A percentile compares a stretch with the other conserved stretches of the same genome.
Evolutionary conservation across 2,329 filamentous ascomycete genomes (phyloP).

Genomic region (Alternaria consortialis): DNA sequence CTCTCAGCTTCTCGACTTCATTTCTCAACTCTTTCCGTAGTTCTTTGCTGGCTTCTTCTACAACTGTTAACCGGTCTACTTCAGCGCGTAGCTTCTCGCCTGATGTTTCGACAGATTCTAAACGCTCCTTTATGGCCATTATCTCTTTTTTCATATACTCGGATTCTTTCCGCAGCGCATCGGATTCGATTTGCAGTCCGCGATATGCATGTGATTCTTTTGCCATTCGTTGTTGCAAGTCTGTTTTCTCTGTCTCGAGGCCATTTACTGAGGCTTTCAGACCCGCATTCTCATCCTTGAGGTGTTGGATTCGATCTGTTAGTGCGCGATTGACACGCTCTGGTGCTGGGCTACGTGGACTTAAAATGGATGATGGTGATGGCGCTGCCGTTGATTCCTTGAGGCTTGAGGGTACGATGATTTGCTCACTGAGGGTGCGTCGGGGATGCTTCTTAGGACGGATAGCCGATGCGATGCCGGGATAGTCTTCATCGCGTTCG

Average conservation of each 20-base stretch:
- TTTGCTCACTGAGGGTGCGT: slow-evolving; percentile 31
- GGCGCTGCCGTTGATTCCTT: slow-evolving; percentile 16
- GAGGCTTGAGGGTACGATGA: slow-evolving; percentile 21
- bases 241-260: slow-evolving; percentile 17
- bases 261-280: slow-evolving; percentile 17
- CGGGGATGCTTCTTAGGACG: slow-evolving; percentile 32
- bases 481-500: slow-evolving; percentile 34
- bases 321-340: slow-evolving; percentile 32
- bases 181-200: slow-evolving; percentile 13
- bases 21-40: slow-evolving; percentile 9
- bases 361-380: slow-evolving; percentile 11
- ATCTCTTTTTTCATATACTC: slow-evolving; percentile 14
- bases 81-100: slow-evolving; percentile 9
- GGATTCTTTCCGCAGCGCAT: slow-evolving; percentile 13
- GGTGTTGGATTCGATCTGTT: slow-evolving; percentile 28
- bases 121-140: slow-evolving; percentile 21
- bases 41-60: slow-evolving; percentile 11
- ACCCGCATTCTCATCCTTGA: slow-evolving; percentile 29
- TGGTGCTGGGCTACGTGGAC: slow-evolving; percentile 28
- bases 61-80: slow-evolving; percentile 1
- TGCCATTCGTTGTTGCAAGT: slow-evolving; percentile 18
- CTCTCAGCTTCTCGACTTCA: slow-evolving; percentile 13
- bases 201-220: slow-evolving; percentile 18
- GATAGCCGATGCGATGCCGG: slow-evolving; percentile 8
- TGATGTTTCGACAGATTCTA: slow-evolving; percentile 13